These are phyloP conservation scores for Pelagophyceae sp. DNA, from an alignment of 352 stramenopile genomes.

Conservation along the genomic window DNA sequence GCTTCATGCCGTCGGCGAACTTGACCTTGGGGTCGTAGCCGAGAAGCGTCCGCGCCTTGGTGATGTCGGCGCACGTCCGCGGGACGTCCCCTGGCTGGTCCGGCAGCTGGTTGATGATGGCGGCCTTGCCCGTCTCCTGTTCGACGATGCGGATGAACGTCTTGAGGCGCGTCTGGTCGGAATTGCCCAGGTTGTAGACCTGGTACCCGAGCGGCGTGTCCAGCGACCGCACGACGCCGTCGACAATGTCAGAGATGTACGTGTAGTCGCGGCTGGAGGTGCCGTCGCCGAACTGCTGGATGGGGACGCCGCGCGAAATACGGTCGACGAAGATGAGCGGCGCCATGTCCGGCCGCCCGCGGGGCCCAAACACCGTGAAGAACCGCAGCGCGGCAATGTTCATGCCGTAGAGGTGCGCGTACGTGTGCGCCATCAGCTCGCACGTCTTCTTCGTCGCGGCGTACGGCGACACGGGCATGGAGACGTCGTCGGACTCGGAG, in stretches of 20 bases:
- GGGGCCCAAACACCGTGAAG: constrained; percentile 94
- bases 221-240: constrained; percentile 72
- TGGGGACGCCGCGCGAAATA: constrained; percentile 72
- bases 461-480: constrained; percentile 89
- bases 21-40: constrained; percentile 83
- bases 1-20: constrained; percentile 79
- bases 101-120: constrained; percentile 80
- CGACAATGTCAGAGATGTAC: constrained; percentile 95
- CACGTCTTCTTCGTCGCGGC: constrained; percentile 93
- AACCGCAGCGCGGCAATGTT: constrained; percentile 89
- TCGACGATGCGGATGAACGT: constrained; percentile 92
- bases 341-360: constrained; percentile 92
- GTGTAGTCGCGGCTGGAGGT: constrained; percentile 90
- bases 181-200: constrained; percentile 94
- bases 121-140: constrained; percentile 78
- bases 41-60: constrained; percentile 83
- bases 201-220: constrained; percentile 72
- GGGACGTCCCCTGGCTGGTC: constrained; percentile 91
- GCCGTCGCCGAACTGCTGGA: constrained; percentile 93
- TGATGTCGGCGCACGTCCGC: constrained; percentile 87
- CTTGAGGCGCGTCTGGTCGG: constrained; percentile 72
- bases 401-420: constrained; percentile 89
- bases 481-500: constrained; percentile 71
- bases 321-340: constrained; percentile 96
- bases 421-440: constrained; percentile 92